phyloP scores from a whole-genome alignment of 2,329 filamentous ascomycete species.

The Emmonsia crescens region DNA sequence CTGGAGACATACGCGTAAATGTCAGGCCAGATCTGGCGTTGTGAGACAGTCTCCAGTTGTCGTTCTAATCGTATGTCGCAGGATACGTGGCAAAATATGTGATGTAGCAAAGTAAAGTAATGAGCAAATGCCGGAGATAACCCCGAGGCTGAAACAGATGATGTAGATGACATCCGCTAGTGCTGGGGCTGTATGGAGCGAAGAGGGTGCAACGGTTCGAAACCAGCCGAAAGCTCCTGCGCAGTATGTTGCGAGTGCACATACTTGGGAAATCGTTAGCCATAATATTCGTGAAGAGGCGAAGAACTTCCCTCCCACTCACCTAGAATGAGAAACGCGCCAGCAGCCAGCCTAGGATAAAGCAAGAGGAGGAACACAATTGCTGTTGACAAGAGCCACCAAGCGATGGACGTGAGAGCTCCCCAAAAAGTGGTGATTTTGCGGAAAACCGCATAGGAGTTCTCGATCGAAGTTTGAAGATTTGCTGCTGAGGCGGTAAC shows the following conservation, averaged over 20 bases:
- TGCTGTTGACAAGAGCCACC: constrained; percentile 8
- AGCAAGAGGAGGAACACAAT: constrained; percentile 7
- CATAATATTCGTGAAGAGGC: too few relatives aligned
- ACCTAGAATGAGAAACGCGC: neutral
- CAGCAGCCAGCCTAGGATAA: constrained; percentile 2
- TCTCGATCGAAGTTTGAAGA: constrained; percentile 15
- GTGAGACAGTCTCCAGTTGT: neutral
- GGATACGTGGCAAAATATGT: neutral
- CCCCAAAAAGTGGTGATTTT: constrained; percentile 10
- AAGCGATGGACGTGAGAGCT: constrained; percentile 4
- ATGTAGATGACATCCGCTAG: neutral
- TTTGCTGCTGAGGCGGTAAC: constrained; percentile 15
- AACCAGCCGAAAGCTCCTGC: neutral
- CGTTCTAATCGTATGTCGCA: too few relatives aligned
- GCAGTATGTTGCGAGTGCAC: neutral
- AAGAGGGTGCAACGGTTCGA: neutral
- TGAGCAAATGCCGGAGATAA: neutral
- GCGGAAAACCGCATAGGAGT: constrained; percentile 13
- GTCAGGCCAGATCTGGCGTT: neutral
- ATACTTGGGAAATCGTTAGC: neutral
- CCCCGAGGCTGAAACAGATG: neutral
- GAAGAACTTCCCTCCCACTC: neutral
- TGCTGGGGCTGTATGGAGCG: neutral
- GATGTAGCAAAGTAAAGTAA: neutral
- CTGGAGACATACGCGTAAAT: too few relatives aligned